phyloP scores from a whole-genome alignment of 768 basidiomycete genomes.

The Leccinum longicurvipes region DNA sequence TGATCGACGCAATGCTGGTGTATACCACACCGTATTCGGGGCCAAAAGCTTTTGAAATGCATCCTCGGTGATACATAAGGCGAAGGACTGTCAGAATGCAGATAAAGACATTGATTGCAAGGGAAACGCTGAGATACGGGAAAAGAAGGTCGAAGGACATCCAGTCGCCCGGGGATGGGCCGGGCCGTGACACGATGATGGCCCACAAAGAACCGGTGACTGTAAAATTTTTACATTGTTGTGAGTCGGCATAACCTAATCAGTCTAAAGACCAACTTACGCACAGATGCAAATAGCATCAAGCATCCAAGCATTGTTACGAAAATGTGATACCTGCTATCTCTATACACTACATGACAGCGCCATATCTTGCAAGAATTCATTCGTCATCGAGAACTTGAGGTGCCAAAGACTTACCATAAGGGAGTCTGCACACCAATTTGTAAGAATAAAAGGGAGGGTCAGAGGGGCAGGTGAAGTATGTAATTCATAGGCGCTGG shows the following conservation, averaged over 20 bases:
- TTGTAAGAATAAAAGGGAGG: conserved; percentile 26
- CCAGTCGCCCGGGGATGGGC: conserved; percentile 15
- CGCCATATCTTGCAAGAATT: conserved; percentile 29
- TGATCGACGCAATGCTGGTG: conserved; percentile 30
- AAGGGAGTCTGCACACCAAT: conserved; percentile 29
- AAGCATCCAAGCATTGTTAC: conserved; percentile 17
- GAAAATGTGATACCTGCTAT: conserved; percentile 17
- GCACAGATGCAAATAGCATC: conserved; percentile 25
- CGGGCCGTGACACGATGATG: conserved; percentile 25
- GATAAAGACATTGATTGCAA: conserved; percentile 32
- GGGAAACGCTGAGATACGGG: conserved; percentile 33
- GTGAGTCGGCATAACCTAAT: neutral
- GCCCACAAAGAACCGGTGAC: conserved; percentile 31
- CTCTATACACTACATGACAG: conserved; percentile 31
- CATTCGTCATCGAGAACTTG: neutral
- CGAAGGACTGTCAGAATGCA: conserved; percentile 32
- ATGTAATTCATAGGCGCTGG: conserved; percentile 21
- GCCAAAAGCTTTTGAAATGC: conserved; percentile 26
- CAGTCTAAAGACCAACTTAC: conserved; percentile 8
- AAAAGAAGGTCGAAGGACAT: conserved; percentile 34
- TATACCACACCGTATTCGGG: conserved; percentile 27
- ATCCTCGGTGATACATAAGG: conserved; percentile 27
- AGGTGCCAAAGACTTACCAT: conserved; percentile 22
- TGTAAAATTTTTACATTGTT: conserved; percentile 7
- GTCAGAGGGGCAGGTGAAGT: conserved; percentile 27